phyloP scores from a whole-genome alignment of 2,329 filamentous ascomycete species.

The Venturia nashicola region DNA sequence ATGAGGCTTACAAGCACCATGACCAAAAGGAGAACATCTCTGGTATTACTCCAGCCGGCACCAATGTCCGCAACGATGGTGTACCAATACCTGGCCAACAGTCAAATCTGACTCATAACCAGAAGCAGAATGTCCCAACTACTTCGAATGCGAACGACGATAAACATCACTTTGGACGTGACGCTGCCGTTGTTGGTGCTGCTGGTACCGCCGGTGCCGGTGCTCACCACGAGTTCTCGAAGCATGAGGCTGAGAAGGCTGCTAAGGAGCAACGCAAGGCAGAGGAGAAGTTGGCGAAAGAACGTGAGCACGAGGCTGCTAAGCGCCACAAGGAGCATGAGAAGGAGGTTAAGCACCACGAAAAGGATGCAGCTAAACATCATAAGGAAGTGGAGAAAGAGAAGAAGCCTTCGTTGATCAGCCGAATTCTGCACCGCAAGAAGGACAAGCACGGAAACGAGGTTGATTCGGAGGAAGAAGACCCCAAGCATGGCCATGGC shows the following conservation, averaged over 20 bases:
- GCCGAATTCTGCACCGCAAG: slow-evolving; percentile 29
- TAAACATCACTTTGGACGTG: neutral
- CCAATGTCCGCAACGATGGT: neutral
- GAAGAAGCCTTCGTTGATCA: slow-evolving; percentile 24
- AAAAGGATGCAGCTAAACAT: slow-evolving; percentile 17
- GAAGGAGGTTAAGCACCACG: slow-evolving; percentile 17
- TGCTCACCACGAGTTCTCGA: slow-evolving; percentile 18
- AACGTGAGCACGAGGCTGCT: slow-evolving; percentile 16
- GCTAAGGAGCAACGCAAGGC: slow-evolving; percentile 17
- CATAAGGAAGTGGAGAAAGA: slow-evolving; percentile 16
- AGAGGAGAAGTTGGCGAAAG: slow-evolving; percentile 17
- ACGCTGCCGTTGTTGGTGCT: slow-evolving; percentile 10
- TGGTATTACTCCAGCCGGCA: neutral
- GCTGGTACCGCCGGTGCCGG: slow-evolving; percentile 16
- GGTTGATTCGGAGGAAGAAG: neutral
- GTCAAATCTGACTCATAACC: neutral
- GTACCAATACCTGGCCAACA: neutral
- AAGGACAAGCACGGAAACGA: slow-evolving; percentile 22
- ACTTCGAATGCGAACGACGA: slow-evolving; percentile 1
- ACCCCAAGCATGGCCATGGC: slow-evolving; percentile 13
- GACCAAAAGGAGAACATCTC: neutral
- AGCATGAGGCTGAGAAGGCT: slow-evolving; percentile 15
- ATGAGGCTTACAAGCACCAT: slow-evolving; percentile 15
- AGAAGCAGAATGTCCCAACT: neutral
- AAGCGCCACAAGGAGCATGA: slow-evolving; percentile 15